phyloP scores from a whole-genome alignment of 1,284 basidiomycete species.

The Singerocomus rubriflavus region DNA sequence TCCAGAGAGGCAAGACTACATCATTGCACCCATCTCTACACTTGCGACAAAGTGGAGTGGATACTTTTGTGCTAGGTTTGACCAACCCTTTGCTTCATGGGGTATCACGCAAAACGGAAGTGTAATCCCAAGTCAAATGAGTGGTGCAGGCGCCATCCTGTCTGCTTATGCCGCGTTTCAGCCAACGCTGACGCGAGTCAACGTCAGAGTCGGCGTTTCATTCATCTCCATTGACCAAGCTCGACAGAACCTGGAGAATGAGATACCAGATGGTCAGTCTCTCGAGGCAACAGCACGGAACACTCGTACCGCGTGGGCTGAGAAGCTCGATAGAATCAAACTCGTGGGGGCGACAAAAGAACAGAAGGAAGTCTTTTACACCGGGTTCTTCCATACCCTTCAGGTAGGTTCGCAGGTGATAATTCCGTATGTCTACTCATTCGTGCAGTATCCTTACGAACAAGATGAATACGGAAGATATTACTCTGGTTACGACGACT shows the following conservation, averaged over 20 bases:
- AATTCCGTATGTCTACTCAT: slow-evolving; percentile 2
- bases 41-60: slow-evolving; percentile 54
- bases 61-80: slow-evolving; percentile 75
- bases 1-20: slow-evolving; percentile 72
- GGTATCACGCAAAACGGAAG: slow-evolving; percentile 54
- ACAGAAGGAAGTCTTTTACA: slow-evolving; percentile 61
- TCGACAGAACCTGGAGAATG: slow-evolving; percentile 54
- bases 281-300: slow-evolving; percentile 60
- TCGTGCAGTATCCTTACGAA: slow-evolving; percentile 72
- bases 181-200: slow-evolving; percentile 39
- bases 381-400: slow-evolving; percentile 64
- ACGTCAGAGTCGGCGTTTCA: slow-evolving; percentile 71
- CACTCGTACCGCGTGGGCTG: slow-evolving; percentile 66
- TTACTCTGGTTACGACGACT: slow-evolving; percentile 75
- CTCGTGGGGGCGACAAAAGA: slow-evolving; percentile 55
- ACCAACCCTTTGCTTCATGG: slow-evolving; percentile 43
- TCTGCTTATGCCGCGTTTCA: slow-evolving; percentile 60
- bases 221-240: slow-evolving; percentile 80
- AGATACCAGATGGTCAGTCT: slow-evolving; percentile 58
- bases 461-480: slow-evolving; percentile 67
- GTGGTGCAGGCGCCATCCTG: slow-evolving; percentile 44
- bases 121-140: slow-evolving; percentile 29
- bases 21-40: slow-evolving; percentile 57
- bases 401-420: slow-evolving; percentile 41
- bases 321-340: slow-evolving; percentile 65